Base-by-base conservation (phyloP, 139 green algal species). In the Coelastrella sp. region DNA sequence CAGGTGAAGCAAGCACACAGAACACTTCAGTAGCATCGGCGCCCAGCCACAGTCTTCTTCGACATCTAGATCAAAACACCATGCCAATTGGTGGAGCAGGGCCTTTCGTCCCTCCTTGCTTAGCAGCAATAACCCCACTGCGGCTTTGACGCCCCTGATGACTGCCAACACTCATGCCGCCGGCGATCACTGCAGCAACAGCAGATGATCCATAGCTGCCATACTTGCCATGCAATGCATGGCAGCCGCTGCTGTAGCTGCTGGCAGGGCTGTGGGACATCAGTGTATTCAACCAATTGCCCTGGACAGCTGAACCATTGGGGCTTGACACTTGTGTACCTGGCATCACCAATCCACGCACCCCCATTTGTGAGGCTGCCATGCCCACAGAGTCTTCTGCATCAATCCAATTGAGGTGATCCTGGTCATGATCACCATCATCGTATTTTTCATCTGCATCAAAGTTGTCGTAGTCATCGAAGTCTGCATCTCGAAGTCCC, bases 181-280 rank as follows among this genome's bases (percentile, higher is more conserved):
- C 32, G 40, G 34, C 35, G 32, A 5, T 23, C 4, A 21, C 66
- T 2, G 30, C 30, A 50, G 64, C 67, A 35, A 37, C 67, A 57
- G 38, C 38, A 59, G 68, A 27, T 21, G 37, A 37, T 38, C 43
- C 43, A 17, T 45, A 40, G 23, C 38, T 48, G 11, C 38, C 27
- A 34, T 57, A 77, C 23, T 41, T 79, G 4, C 71, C 71, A 32
- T 62, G 19, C 41, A 79, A 5, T 25, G 38, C 50, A 30, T 63
- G 71, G n/a, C 41, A 63, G 41, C 68, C 37, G 40, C 71, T 79
- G 71, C 71, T 62, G 71, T 79, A 34, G 43, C 71, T 79, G 71
- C 71, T 79, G 43, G n/a, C 43, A 38, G 71, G 71, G 41, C 71
- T 79, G n/a, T n/a, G n/a, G n/a, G n/a, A n/a, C n/a, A n/a, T n/a